Base-by-base conservation (phyloP, 2,329 filamentous ascomycete genomes). In the Microdochium paspali region DNA sequence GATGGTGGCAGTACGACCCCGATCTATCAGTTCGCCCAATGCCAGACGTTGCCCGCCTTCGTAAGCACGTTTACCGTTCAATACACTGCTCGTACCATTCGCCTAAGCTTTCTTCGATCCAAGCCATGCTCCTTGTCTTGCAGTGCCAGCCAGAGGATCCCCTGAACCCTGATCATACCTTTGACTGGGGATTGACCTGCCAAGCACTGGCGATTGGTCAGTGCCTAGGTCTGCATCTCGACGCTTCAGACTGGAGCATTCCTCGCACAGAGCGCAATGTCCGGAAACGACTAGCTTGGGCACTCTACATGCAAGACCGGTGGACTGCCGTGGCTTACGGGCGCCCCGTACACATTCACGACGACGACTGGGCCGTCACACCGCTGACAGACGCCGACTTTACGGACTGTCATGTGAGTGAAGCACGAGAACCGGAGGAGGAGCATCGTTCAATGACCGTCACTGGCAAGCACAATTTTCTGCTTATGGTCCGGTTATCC, bases 281-380 rank as follows among this genome's bases (percentile, higher is more conserved):
- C 20, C 67, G 79, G 24, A 78, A 75, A 56, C 66, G 79, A 18
- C 61, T 82, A 10, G 74, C 72, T 4, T 83, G 79, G 79, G 77
- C 72, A 10, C 60, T 80, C 1, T 82, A 70, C 54, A 77, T 80
- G 67, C 78, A 82, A 56, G 79, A 82, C 53, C 77, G 74, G 54
- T 82, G 74, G 78, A 68, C 69, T 2, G 67, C 72, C 7, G 59
- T 77, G 32, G 70, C 73, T 15, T 70, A 75, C 54, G 74, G 76
- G 5, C 68, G 76, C 44, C 75, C 74, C 18, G 70, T 69, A 15
- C 70, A 77, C 49, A 73, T 77, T 43, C 66, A 66, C 15, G 57
- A 62, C 3, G 66, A 67, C 7, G 73, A 79, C 53, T 79, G 76
- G 76, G 67, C 65, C 10, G 69, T 77, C 3, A 59, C 24, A 24